Percentiles rank a stretch among this genome's conserved stretches.
Conservation (phyloP, 2,329 filamentous ascomycete genomes). For the Pyrenochaeta sp. region DNA sequence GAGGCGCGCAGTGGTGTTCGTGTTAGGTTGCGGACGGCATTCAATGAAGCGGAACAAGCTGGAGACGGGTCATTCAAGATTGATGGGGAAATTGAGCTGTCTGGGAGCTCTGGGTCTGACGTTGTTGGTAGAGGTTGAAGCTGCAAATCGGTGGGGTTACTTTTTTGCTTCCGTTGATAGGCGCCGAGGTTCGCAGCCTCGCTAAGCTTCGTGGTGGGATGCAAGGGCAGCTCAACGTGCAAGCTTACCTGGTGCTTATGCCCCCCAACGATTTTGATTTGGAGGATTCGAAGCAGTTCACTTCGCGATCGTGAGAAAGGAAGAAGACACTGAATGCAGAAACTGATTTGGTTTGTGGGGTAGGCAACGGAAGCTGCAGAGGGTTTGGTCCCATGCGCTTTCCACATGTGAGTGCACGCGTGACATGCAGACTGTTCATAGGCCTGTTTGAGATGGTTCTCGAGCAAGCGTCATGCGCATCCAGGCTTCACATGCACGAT, state of each 20-base stretch:
- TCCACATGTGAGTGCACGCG: slow-evolving; percentile 19
- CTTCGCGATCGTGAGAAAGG: not conserved
- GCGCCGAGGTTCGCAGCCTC: slow-evolving; percentile 31
- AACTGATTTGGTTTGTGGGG: not conserved
- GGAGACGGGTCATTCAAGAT: not conserved
- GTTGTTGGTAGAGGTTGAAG: slow-evolving; percentile 6
- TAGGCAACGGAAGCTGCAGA: not conserved
- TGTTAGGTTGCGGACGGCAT: not conserved
- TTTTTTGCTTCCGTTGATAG: slow-evolving; percentile 29
- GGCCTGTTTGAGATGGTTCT: not conserved
- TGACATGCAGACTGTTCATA: slow-evolving; percentile 23
- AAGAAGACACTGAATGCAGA: not conserved
- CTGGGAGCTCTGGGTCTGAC: slow-evolving; percentile 3
- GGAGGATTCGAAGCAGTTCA: not conserved
- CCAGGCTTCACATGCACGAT: slow-evolving; percentile 1
- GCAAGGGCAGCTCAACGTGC: slow-evolving; percentile 6
- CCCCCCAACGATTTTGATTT: not conserved
- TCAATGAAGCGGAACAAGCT: not conserved
- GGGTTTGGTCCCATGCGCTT: slow-evolving; percentile 11
- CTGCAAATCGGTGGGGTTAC: slow-evolving; percentile 16
- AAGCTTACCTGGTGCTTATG: not conserved
- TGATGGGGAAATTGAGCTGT: not conserved
- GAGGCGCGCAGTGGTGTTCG: not conserved
- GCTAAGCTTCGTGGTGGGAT: slow-evolving; percentile 18
- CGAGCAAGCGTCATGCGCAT: slow-evolving; percentile 2